A percentile compares a stretch with the other conserved stretches of the same genome.
These are phyloP conservation scores for Blastobotrys serpentis DNA, from an alignment of 1,139 yeast species.

Conservation along the genomic window DNA sequence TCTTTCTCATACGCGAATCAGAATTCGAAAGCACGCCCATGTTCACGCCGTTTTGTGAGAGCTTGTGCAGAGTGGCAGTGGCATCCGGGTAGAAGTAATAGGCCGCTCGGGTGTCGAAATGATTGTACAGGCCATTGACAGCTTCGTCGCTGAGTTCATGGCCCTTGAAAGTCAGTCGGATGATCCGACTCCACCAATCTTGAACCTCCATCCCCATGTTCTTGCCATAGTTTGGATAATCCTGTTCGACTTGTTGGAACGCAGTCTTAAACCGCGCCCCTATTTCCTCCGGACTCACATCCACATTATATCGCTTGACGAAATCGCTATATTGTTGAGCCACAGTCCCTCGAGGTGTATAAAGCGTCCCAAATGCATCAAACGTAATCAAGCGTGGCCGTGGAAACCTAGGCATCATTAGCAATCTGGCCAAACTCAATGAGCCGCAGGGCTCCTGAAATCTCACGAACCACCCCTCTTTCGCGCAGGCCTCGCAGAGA, in stretches of 20 bases:
- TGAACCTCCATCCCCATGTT: constrained; percentile 18
- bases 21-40: constrained; percentile 33
- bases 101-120: constrained; percentile 27
- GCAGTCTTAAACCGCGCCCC: constrained; percentile 22
- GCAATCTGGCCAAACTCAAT: too few species aligned
- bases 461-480: too few species aligned
- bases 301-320: constrained; percentile 21
- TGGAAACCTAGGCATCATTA: too few species aligned
- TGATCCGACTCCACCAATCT: constrained; percentile 31
- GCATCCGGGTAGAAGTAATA: constrained; percentile 29
- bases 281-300: constrained; percentile 19
- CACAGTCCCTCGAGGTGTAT: constrained; percentile 27
- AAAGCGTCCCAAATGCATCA: constrained; percentile 35
- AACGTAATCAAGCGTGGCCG: constrained; percentile 30
- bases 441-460: too few species aligned
- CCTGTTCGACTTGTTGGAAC: constrained; percentile 18
- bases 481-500: too few species aligned
- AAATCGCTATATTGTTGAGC: constrained; percentile 27
- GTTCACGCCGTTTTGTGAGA: constrained; percentile 18
- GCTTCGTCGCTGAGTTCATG: constrained; percentile 20
- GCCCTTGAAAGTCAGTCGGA: constrained; percentile 23
- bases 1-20: constrained; percentile 28
- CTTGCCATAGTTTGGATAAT: constrained; percentile 32
- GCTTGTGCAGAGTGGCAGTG: constrained; percentile 16
- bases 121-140: constrained; percentile 24